Conservation (phyloP, 2,329 filamentous ascomycete genomes). For the Phaeosphaeriaceae sp. region DNA sequence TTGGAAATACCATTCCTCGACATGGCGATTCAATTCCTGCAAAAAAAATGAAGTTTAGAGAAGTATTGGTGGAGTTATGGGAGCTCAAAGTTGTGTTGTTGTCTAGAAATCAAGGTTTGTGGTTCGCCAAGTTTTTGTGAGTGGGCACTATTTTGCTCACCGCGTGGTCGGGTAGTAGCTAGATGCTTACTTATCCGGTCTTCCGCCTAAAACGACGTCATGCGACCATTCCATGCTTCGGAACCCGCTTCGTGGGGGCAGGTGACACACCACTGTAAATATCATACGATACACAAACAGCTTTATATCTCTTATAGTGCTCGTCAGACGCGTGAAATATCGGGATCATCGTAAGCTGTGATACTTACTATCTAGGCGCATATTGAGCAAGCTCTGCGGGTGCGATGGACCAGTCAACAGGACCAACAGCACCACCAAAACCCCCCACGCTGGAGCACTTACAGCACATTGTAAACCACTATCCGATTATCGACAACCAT, state of each 20-base stretch:
- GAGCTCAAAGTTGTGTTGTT: no score
- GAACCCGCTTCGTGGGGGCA: constrained; percentile 3
- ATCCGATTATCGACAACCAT: constrained; percentile 75
- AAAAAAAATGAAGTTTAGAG: no score
- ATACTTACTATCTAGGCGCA: neutral
- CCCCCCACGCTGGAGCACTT: constrained; percentile 39
- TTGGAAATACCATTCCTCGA: no score
- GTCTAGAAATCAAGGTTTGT: no score
- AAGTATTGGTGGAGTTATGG: no score
- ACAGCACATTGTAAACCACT: constrained; percentile 42
- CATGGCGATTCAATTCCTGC: no score
- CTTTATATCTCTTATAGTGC: neutral
- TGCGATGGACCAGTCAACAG: constrained; percentile 24
- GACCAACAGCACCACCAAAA: constrained; percentile 12
- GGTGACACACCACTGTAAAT: neutral
- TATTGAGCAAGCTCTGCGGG: neutral
- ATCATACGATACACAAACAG: neutral
- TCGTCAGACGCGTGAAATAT: neutral
- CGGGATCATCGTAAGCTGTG: neutral
- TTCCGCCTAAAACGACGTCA: constrained; percentile 13
- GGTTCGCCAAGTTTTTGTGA: no score
- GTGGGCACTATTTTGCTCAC: no score
- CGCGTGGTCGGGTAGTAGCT: no score
- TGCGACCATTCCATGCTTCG: constrained; percentile 3
- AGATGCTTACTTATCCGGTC: constrained; percentile 9